A percentile compares a stretch with the other conserved stretches of the same genome.
Conservation (phyloP, 495 filamentous ascomycete species). For the Penicillium samsonianum region DNA sequence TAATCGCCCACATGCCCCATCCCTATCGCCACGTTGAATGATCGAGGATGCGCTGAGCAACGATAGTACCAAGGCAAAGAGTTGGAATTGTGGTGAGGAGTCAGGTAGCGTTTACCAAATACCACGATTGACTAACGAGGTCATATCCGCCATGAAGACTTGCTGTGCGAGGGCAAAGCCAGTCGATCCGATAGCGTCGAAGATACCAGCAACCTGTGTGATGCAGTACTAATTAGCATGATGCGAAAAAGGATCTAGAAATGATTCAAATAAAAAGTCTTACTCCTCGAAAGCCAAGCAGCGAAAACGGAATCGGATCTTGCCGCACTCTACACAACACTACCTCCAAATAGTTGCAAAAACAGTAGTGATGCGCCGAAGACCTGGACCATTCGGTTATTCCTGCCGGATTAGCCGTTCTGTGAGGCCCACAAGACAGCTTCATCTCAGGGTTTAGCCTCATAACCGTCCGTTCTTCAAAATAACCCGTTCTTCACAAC, state of each 20-base stretch:
- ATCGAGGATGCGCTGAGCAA: conserved; percentile 24
- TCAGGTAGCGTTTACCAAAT: conserved; percentile 32
- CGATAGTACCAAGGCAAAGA: conserved; percentile 26
- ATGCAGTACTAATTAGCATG: neutral
- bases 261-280: too few relatives aligned
- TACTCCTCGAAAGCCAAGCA: too few relatives aligned
- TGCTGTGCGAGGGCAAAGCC: conserved; percentile 31
- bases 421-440: neutral
- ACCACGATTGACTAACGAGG: conserved; percentile 29
- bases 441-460: neutral
- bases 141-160: conserved; percentile 33
- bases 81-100: conserved; percentile 28
- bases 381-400: neutral
- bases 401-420: neutral
- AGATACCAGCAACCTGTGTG: conserved; percentile 26
- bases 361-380: too few relatives aligned
- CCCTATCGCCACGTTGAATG: conserved; percentile 30
- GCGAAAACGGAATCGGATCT: neutral
- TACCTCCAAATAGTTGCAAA: neutral
- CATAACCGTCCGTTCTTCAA: neutral
- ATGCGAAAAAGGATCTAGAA: too few relatives aligned
- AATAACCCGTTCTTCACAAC: neutral
- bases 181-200: conserved; percentile 32
- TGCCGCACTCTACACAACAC: neutral
- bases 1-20: conserved; percentile 33